These are phyloP conservation scores for Tetratostichococcus sp. DNA, from an alignment of 139 green algal genomes.

Conservation along the genomic window DNA sequence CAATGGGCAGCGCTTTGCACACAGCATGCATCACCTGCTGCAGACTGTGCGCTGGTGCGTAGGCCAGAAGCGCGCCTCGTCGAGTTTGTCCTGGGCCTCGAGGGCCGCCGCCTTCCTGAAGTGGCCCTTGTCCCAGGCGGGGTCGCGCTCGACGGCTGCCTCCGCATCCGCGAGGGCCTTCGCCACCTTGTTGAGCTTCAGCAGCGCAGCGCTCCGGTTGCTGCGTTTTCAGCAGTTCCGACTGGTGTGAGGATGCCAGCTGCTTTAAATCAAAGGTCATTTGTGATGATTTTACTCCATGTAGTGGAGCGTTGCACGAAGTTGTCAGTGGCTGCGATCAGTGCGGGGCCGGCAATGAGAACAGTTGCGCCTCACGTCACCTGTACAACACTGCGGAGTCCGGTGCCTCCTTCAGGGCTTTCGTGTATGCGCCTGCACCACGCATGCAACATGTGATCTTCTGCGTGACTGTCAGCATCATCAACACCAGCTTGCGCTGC, in stretches of 20 bases:
- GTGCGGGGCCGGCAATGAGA: no score
- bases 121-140: conserved; percentile 84
- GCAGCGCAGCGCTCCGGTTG: conserved; percentile 81
- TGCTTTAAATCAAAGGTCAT: not conserved
- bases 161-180: conserved; percentile 88
- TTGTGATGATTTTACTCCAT: no score
- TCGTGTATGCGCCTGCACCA: conserved; percentile 79
- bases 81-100: conserved; percentile 14
- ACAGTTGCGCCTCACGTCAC: conserved; percentile 10
- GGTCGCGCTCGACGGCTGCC: conserved; percentile 65
- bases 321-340: no score
- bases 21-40: not conserved
- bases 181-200: conserved; percentile 86
- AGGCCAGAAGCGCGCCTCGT: conserved; percentile 23
- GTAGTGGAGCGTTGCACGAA: no score
- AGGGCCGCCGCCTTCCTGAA: conserved; percentile 41
- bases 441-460: not conserved
- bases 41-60: no score
- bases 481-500: no score
- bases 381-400: conserved; percentile 73
- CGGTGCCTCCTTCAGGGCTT: conserved; percentile 77
- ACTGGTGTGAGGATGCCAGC: not conserved
- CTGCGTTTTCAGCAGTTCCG: conserved; percentile 33
- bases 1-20: not conserved
- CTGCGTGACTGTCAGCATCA: not conserved